Percentiles rank a stretch among this genome's conserved stretches.
phyloP scores from a whole-genome alignment of 2,329 filamentous ascomycete genomes.

The Diaporthe sp. region DNA sequence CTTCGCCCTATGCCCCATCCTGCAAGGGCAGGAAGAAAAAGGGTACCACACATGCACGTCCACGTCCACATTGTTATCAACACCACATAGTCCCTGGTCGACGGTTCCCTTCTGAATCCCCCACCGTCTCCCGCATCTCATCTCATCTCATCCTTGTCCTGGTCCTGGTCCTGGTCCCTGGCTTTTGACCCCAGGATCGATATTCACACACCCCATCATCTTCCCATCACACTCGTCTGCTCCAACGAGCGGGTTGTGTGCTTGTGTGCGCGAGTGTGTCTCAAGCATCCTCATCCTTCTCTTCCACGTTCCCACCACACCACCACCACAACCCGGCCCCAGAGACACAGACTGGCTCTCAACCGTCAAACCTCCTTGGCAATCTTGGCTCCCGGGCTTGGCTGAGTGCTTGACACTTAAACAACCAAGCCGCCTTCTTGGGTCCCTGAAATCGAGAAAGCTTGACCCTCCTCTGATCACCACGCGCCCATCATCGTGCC shows the following conservation, averaged over 20 bases:
- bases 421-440: conserved; percentile 23
- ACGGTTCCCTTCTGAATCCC: background rate
- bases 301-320: background rate
- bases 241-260: background rate
- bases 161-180: background rate
- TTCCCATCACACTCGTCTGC: background rate
- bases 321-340: background rate
- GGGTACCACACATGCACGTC: conserved; percentile 15
- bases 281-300: conserved; percentile 29
- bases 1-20: background rate
- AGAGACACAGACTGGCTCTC: background rate
- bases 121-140: background rate
- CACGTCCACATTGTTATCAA: background rate
- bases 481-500: background rate
- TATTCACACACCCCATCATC: background rate
- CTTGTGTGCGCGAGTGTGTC: background rate
- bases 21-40: conserved; percentile 13
- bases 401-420: conserved; percentile 30
- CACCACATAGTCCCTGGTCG: background rate
- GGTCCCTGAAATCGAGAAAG: conserved; percentile 8
- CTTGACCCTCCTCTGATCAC: conserved; percentile 14
- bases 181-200: background rate
- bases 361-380: conserved; percentile 17
- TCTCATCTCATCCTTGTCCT: background rate
- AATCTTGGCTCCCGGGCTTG: conserved; percentile 28